phyloP scores from a whole-genome alignment of 1,284 basidiomycete species.

The Cutaneotrichosporon dermatis region DNA sequence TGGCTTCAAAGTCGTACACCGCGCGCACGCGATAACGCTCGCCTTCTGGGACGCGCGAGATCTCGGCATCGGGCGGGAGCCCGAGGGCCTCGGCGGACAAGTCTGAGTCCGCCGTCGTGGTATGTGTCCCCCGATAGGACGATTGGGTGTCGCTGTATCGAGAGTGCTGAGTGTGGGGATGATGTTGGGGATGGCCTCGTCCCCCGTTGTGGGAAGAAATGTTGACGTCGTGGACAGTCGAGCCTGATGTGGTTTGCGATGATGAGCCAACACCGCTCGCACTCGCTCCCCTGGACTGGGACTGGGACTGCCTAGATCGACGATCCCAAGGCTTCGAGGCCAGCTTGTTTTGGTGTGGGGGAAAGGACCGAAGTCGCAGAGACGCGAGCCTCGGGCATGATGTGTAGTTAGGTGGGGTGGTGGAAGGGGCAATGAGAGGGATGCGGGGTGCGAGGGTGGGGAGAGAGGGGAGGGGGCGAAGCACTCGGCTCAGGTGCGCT shows the following conservation, averaged over 20 bases:
- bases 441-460: not conserved
- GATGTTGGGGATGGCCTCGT: not conserved
- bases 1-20: constrained; percentile 85
- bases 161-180: not conserved
- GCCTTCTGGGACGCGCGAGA: constrained; percentile 20
- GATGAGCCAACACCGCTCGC: not conserved
- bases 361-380: constrained; percentile 2
- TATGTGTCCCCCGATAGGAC: not conserved
- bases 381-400: constrained; percentile 8
- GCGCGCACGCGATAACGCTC: constrained; percentile 63
- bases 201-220: not conserved
- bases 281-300: not conserved
- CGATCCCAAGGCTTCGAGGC: constrained; percentile 9
- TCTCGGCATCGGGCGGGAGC: constrained; percentile 12
- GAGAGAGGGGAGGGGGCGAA: not conserved
- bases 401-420: not conserved
- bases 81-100: constrained; percentile 12
- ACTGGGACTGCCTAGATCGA: constrained; percentile 6
- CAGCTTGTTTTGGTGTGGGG: not conserved
- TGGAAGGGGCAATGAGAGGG: not conserved
- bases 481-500: constrained; percentile 1
- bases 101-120: constrained; percentile 3
- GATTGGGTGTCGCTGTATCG: not conserved
- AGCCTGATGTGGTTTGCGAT: not conserved
- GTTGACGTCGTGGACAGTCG: not conserved